Evolutionary conservation across 2,329 filamentous ascomycete species (phyloP).

Genomic region (Cladophialophora immunda): DNA sequence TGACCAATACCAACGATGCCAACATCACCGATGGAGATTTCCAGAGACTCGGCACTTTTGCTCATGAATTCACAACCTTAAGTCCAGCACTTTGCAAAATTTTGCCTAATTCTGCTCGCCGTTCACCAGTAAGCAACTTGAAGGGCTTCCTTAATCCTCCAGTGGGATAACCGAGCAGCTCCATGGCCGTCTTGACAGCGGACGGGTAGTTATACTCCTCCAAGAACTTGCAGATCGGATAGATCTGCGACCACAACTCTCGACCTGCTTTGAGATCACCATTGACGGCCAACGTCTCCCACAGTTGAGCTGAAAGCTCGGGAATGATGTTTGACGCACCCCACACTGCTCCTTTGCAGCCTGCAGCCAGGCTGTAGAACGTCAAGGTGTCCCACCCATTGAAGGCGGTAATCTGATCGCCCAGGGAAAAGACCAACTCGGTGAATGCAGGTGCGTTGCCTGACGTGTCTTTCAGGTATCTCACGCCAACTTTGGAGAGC

Average conservation of each 20-base stretch:
- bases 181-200: slow-evolving; percentile 61
- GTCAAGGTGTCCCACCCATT: slow-evolving; percentile 65
- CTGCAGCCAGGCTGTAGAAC: slow-evolving; percentile 61
- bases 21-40: too few species aligned
- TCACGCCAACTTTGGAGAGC: slow-evolving; percentile 57
- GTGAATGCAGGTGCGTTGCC: slow-evolving; percentile 61
- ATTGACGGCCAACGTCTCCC: slow-evolving; percentile 56
- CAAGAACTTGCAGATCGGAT: slow-evolving; percentile 60
- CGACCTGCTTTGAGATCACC: slow-evolving; percentile 54
- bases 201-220: slow-evolving; percentile 59
- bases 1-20: not conserved
- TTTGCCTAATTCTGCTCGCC: slow-evolving; percentile 48
- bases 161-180: slow-evolving; percentile 53
- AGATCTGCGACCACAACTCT: slow-evolving; percentile 60
- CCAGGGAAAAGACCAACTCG: slow-evolving; percentile 57
- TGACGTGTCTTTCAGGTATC: slow-evolving; percentile 63
- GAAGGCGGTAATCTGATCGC: slow-evolving; percentile 56
- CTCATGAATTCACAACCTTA: slow-evolving; percentile 41
- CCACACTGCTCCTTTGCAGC: slow-evolving; percentile 61
- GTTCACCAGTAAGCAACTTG: slow-evolving; percentile 47
- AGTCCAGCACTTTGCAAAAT: slow-evolving; percentile 53
- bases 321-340: slow-evolving; percentile 62
- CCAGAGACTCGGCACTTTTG: too few species aligned
- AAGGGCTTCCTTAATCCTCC: slow-evolving; percentile 62
- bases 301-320: slow-evolving; percentile 58